Evolutionary conservation across 2,329 filamentous ascomycete genomes (phyloP).

Genomic region (Diaporthe capsici): DNA sequence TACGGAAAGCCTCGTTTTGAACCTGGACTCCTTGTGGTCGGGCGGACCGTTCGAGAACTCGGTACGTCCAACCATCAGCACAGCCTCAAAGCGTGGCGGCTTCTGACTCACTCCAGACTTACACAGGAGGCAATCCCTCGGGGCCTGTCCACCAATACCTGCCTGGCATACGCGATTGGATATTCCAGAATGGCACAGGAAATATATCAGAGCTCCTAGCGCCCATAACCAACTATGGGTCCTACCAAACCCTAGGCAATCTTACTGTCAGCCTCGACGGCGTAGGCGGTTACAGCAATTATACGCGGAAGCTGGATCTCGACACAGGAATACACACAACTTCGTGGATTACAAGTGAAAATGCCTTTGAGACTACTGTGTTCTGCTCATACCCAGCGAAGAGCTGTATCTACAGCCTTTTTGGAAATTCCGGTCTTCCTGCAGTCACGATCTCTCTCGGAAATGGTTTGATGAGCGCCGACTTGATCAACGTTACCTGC

Average conservation of each 20-base stretch:
- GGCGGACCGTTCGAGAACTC: constrained; percentile 61
- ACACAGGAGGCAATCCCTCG: constrained; percentile 62
- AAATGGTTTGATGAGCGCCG: constrained; percentile 49
- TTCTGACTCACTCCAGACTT: constrained; percentile 47
- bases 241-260: constrained; percentile 62
- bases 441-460: constrained; percentile 56
- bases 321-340: constrained; percentile 56
- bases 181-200: constrained; percentile 65
- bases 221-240: constrained; percentile 57
- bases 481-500: constrained; percentile 51
- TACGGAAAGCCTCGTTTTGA: constrained; percentile 59
- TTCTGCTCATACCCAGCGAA: constrained; percentile 62
- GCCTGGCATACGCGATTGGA: constrained; percentile 59
- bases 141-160: constrained; percentile 52
- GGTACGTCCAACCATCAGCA: constrained; percentile 12
- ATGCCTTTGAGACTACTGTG: constrained; percentile 50
- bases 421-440: constrained; percentile 51
- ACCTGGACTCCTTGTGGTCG: constrained; percentile 65
- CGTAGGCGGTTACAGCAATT: constrained; percentile 49
- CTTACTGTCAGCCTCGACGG: constrained; percentile 56
- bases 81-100: neutral
- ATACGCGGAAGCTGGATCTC: constrained; percentile 60
- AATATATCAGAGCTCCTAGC: constrained; percentile 57
- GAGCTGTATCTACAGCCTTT: constrained; percentile 47
- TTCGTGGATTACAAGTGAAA: constrained; percentile 52